These are phyloP conservation scores for Aschersonia sp. DNA, from an alignment of 2,329 filamentous ascomycete genomes.

Conservation along the genomic window DNA sequence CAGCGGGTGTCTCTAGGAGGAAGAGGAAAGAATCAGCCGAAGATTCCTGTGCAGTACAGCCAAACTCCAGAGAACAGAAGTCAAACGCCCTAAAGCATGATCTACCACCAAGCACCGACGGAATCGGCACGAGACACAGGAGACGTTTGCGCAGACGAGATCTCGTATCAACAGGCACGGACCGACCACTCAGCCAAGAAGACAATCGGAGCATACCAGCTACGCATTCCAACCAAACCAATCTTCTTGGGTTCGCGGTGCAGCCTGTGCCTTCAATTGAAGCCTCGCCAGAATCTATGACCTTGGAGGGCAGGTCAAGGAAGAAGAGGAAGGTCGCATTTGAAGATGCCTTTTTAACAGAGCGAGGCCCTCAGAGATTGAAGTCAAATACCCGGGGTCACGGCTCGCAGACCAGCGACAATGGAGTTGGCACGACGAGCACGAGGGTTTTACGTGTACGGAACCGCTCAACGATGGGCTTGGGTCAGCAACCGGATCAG, in stretches of 20 bases:
- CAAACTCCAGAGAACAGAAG: slow-evolving; percentile 1
- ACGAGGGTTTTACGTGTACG: not conserved
- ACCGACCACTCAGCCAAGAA: not conserved
- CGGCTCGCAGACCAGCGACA: not conserved
- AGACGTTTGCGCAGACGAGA: not conserved
- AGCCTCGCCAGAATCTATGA: not conserved
- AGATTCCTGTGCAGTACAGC: not conserved
- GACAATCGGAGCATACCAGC: not conserved
- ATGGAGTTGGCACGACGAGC: not conserved
- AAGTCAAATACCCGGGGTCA: not conserved
- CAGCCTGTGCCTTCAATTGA: not conserved
- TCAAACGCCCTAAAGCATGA: not conserved
- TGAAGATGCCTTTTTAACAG: not conserved
- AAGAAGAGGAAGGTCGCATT: slow-evolving; percentile 1
- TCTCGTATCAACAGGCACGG: not conserved
- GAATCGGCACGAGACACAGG: not conserved
- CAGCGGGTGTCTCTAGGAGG: not conserved
- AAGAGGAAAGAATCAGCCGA: not conserved
- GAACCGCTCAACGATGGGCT: not conserved
- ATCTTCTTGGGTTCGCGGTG: not conserved
- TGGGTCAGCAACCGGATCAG: slow-evolving; percentile 1
- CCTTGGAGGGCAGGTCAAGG: not conserved
- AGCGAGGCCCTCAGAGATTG: slow-evolving; percentile 1
- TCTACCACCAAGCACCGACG: not conserved
- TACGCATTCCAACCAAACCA: not conserved